phyloP scores from a whole-genome alignment of 1,139 yeast species.

The Barnettozyma hawaiiensis region DNA sequence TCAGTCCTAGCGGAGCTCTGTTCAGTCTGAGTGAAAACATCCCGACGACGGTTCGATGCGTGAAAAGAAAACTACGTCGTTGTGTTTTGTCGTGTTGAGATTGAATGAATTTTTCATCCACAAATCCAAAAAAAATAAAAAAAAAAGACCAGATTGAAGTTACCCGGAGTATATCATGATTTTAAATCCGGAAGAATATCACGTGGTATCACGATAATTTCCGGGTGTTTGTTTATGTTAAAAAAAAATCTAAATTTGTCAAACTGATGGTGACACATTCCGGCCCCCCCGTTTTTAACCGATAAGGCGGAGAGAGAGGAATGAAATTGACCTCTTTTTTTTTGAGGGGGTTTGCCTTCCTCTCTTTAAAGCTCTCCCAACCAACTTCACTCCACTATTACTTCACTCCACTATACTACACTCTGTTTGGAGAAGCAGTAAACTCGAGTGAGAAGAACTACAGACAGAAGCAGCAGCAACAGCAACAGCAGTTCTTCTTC shows the following conservation, averaged over 20 bases:
- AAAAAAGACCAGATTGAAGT: not conserved
- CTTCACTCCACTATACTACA: too few species aligned
- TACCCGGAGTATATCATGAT: not conserved
- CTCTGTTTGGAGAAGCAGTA: not conserved
- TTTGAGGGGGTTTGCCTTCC: too few species aligned
- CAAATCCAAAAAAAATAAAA: not conserved
- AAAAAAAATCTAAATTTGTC: too few species aligned
- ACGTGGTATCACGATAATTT: not conserved
- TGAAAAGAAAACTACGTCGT: too few species aligned
- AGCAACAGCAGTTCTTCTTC: not conserved
- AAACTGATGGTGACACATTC: not conserved
- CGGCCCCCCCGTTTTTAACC: not conserved
- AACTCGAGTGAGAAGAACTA: not conserved
- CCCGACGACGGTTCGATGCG: not conserved
- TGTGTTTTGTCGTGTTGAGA: too few species aligned
- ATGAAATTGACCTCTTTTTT: too few species aligned
- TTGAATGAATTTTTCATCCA: slow-evolving; percentile 1
- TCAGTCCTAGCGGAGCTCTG: slow-evolving; percentile 5
- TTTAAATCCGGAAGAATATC: not conserved
- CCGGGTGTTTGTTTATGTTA: too few species aligned
- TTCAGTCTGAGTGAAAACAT: slow-evolving; percentile 4
- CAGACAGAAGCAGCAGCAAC: not conserved
- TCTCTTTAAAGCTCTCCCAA: not conserved
- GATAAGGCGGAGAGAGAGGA: too few species aligned
- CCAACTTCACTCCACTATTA: not conserved